These are phyloP conservation scores for Gypsophila paniculata DNA, from an alignment of 179 eudicot genomes.

Conservation along the genomic window DNA sequence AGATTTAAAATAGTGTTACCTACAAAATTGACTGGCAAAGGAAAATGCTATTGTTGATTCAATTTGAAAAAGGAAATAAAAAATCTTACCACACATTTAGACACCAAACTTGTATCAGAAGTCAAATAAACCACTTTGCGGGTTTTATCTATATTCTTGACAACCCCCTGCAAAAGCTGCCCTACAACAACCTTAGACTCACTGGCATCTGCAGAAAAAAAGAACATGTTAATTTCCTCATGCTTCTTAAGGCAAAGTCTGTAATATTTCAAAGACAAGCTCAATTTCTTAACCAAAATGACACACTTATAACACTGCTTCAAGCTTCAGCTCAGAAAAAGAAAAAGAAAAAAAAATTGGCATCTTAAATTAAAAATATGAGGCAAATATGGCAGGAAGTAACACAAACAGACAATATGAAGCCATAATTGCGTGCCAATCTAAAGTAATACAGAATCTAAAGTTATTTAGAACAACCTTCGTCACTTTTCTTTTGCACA, in stretches of 20 bases:
- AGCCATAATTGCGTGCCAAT: neutral
- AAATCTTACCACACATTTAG: slow-evolving; percentile 76
- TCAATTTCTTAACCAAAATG: neutral
- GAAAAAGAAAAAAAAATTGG: neutral
- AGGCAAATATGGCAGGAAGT: neutral
- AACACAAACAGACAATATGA: neutral
- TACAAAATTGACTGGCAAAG: slow-evolving; percentile 11
- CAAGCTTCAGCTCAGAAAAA: neutral
- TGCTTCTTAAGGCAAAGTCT: slow-evolving; percentile 9
- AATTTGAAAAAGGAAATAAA: neutral
- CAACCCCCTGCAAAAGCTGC: slow-evolving; percentile 78
- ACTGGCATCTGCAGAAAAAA: slow-evolving; percentile 36
- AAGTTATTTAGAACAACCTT: slow-evolving; percentile 42
- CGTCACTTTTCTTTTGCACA: slow-evolving; percentile 49
- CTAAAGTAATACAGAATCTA: neutral
- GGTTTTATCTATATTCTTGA: slow-evolving; percentile 66
- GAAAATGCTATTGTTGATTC: neutral
- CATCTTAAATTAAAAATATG: neutral
- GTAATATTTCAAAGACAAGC: neutral
- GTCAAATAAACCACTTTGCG: slow-evolving; percentile 78
- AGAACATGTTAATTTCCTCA: neutral
- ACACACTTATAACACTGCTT: neutral
- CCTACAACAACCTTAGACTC: slow-evolving; percentile 37
- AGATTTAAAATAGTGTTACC: slow-evolving; percentile 21
- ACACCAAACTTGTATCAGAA: slow-evolving; percentile 54